These are phyloP conservation scores for Termitomyces sp. DNA, from an alignment of 768 basidiomycete genomes.

Conservation along the genomic window DNA sequence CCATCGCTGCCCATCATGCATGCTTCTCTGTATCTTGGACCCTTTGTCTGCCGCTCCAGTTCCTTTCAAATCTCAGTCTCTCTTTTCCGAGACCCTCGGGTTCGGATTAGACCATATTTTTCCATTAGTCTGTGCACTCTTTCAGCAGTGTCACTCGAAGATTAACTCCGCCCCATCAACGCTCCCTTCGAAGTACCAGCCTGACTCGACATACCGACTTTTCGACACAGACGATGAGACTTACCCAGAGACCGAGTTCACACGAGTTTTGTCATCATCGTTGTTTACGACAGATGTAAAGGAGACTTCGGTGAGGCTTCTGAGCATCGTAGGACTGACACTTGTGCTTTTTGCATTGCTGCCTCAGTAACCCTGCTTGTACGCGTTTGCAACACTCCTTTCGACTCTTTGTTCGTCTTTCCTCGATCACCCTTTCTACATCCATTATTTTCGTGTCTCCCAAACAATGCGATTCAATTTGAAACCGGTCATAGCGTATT, in stretches of 20 bases:
- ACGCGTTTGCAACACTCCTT: too few species aligned
- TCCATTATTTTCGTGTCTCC: background rate
- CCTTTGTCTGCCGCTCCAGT: background rate
- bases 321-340: slow-evolving; percentile 11
- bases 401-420: background rate
- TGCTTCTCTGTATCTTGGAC: slow-evolving; percentile 1
- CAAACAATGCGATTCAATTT: background rate
- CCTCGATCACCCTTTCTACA: background rate
- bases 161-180: background rate
- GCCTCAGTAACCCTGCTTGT: background rate
- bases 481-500: background rate
- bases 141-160: background rate
- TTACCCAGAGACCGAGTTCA: slow-evolving; percentile 11
- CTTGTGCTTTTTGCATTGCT: slow-evolving; percentile 12
- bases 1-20: slow-evolving; percentile 13
- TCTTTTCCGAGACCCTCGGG: background rate
- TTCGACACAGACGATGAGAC: slow-evolving; percentile 10
- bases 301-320: slow-evolving; percentile 8
- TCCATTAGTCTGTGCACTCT: background rate
- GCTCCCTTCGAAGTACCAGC: background rate
- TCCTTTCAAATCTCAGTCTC: background rate
- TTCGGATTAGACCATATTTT: background rate
- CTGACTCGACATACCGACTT: background rate
- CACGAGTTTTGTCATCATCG: slow-evolving; percentile 4
- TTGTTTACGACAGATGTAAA: slow-evolving; percentile 3